Percentiles rank a stretch among this genome's conserved stretches.
Evolutionary conservation across 495 filamentous ascomycete species (phyloP).

Genomic region (Penicillium mononematosum): DNA sequence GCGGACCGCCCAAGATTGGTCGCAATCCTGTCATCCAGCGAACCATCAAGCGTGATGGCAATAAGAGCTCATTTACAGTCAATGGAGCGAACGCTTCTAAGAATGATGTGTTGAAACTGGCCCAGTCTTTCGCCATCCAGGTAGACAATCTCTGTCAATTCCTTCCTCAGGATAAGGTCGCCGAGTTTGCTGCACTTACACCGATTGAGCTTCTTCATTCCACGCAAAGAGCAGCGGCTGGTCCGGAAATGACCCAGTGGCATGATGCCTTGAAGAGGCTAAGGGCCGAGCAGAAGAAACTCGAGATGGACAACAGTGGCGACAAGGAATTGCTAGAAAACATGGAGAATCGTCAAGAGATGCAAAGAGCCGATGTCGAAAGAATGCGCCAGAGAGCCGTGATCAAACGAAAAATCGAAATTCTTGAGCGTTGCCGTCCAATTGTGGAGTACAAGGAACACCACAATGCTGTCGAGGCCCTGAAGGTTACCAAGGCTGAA

Average conservation of each 20-base stretch:
- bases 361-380: constrained; percentile 78
- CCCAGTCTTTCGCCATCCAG: constrained; percentile 74
- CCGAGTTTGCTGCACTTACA: constrained; percentile 84
- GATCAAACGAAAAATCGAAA: constrained; percentile 62
- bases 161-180: constrained; percentile 92
- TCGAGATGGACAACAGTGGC: constrained; percentile 55
- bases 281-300: constrained; percentile 64
- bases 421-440: constrained; percentile 64
- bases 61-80: constrained; percentile 70
- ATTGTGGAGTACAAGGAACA: constrained; percentile 59
- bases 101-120: constrained; percentile 62
- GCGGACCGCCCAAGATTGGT: constrained; percentile 47
- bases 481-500: constrained; percentile 47
- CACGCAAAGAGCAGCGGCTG: constrained; percentile 84
- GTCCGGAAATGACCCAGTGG: constrained; percentile 73
- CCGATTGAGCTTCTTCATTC: constrained; percentile 82
- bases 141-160: constrained; percentile 99
- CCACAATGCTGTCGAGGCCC: constrained; percentile 30
- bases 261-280: constrained; percentile 71
- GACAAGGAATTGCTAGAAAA: constrained; percentile 62
- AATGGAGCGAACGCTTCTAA: constrained; percentile 58
- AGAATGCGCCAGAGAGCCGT: constrained; percentile 71
- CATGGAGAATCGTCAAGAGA: constrained; percentile 71
- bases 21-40: constrained; percentile 72
- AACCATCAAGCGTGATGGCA: constrained; percentile 76